Evolutionary conservation across 2,329 filamentous ascomycete genomes (phyloP).

Genomic region (Ciborinia camelliae): DNA sequence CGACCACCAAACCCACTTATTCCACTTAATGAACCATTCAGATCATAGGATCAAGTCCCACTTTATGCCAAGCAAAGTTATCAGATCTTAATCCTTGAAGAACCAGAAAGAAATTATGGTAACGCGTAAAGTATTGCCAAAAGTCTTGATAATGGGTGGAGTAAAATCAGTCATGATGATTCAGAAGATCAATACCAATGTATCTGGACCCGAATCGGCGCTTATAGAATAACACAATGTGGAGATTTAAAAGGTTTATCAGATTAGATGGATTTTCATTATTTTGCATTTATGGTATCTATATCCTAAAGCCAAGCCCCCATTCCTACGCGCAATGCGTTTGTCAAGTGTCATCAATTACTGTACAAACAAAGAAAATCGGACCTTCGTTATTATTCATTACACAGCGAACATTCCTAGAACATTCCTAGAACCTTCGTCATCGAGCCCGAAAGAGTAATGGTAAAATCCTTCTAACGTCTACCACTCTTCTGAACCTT

Average conservation of each 20-base stretch:
- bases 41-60: not conserved
- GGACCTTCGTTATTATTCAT: constrained; percentile 1
- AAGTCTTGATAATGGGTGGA: constrained; percentile 16
- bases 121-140: constrained; percentile 4
- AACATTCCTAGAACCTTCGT: not conserved
- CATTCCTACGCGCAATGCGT: not conserved
- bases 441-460: not conserved
- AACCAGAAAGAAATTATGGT: not conserved
- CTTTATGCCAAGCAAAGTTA: constrained; percentile 22
- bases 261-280: constrained; percentile 1
- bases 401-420: not conserved
- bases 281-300: constrained; percentile 10
- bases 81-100: constrained; percentile 31
- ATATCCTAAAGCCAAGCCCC: not conserved
- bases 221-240: not conserved
- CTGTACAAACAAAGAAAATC: constrained; percentile 16
- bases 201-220: not conserved
- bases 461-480: not conserved
- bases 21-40: not conserved
- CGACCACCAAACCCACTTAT: constrained; percentile 14
- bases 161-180: constrained; percentile 16
- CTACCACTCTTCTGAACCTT: constrained; percentile 17
- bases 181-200: not conserved
- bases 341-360: constrained; percentile 10
- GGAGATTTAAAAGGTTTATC: not conserved